Base-by-base conservation (phyloP, 83 land plant genomes). In the Thuja plicata region DNA sequence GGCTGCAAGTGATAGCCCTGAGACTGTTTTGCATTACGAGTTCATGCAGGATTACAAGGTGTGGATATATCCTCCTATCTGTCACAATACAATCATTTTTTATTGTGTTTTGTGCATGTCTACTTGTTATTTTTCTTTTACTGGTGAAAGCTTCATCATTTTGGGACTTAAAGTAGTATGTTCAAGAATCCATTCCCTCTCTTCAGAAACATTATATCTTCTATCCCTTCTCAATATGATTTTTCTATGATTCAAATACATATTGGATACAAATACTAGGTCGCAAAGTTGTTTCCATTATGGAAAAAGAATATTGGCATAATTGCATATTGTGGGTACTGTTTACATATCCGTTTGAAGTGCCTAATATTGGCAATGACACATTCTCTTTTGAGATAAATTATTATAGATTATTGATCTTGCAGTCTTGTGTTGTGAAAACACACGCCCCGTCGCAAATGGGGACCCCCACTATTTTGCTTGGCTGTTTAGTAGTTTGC, bases 21-120 rank as follows among this genome's bases (percentile, higher is more conserved):
- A 98, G 74, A 98, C 99, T 41, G 99, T 98, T 86, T 90, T 98
- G 13, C 99, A 98, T 89, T 98, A 98, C 90, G 99, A 98, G 91
- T 98, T 98, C 85, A 98, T 97, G 99, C 99, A 97, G 93, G 99
- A 98, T 89, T 98, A 97, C 92, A 98, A 98, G 99, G 99, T 97
- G 62, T 17, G 32, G 43, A 83, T 45, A 83, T 46, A 83, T 83
- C 35, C 79, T 46, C 85, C 85, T 83, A n/a, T 1, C 37, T 27
- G 12, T n/a, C 30, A 46, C 2, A 3, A 83, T 3, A 0, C 48
- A 37, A 21, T 8, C 27, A 41, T 21, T 9, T 46, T 83, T 83
- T 83, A 8, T 46, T n/a, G 16, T 46, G 4, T 83, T 83, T 83
- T 83, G 24, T 5, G 15, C 48, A 83, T 83, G 52, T 46, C 10